Base-by-base conservation (phyloP, 352 stramenopile genomes). In the Phytophthora capsici region DNA sequence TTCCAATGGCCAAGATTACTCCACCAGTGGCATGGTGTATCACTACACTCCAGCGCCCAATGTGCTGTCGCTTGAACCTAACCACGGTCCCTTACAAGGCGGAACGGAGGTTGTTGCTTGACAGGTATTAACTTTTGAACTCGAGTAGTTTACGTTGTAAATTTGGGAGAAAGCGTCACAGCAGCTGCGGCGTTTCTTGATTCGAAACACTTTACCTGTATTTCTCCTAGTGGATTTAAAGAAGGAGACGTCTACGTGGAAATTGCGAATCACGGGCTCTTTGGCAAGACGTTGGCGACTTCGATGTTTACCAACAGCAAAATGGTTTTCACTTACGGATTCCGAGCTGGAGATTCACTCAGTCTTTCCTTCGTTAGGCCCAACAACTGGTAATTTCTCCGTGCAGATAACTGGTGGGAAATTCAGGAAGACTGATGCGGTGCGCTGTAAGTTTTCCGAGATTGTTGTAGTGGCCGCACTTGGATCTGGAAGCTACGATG, bases 371-470 rank as follows among this genome's bases (percentile, higher is more conserved):
- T 71, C 76, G 1, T 80, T 92, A 12, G 89, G 89, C 1, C 75
- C 90, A 6, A 72, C 75, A 6, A 80, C 78, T 0, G 94, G 95
- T 19, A 98, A 97, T 49, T 96, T 97, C 51, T 93, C 81, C 1
- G 88, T 99, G 7, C 69, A 73, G 9, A 73, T 98, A 34, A 82
- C 72, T 6, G 94, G 94, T 28, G 87, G 91, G 0, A 77, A 80
- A 0, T 98, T 98, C 63, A 64, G 81, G 14, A 77, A 79, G 41
- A 82, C 73, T 0, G 69, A 93, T n/a, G 66, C 73, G 17, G 57
- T 97, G 34, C 84, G 80, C 20, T 98, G 95, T 61, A 84, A 84
- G 13, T 98, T 99, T 68, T 90, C 82, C 16, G 71, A 79, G 6
- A 44, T 91, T 12, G 74, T 84, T 16, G 87, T 98, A 2, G 25